Evolutionary conservation across 331 rosid species (phyloP).

Genomic region (Quercus lobata): DNA sequence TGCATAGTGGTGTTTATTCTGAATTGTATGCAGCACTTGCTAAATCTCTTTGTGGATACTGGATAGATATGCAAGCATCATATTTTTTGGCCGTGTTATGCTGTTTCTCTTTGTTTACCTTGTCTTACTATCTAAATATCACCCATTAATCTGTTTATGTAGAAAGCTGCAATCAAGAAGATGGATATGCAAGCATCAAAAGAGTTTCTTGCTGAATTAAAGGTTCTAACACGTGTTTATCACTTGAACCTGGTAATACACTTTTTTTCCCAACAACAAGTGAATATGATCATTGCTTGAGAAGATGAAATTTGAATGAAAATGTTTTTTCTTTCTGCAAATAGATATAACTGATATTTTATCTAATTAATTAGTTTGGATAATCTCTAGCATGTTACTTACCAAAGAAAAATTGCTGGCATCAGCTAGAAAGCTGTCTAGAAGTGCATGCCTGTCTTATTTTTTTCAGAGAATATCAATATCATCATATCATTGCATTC

Average conservation of each 20-base stretch:
- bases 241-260: slow-evolving; percentile 76
- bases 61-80: background rate
- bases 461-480: background rate
- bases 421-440: background rate
- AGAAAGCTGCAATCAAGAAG: slow-evolving; percentile 88
- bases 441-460: background rate
- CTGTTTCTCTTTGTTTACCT: background rate
- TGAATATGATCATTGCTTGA: background rate
- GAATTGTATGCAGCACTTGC: background rate
- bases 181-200: slow-evolving; percentile 79
- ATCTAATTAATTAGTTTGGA: background rate
- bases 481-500: no score
- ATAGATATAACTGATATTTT: background rate
- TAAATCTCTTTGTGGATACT: background rate
- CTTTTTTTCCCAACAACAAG: slow-evolving; percentile 1
- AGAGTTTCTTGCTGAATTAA: slow-evolving; percentile 77
- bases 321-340: background rate
- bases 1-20: background rate
- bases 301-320: background rate
- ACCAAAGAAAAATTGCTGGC: no score
- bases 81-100: background rate
- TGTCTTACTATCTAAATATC: slow-evolving; percentile 9
- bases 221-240: slow-evolving; percentile 74
- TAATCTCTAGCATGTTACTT: background rate
- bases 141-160: slow-evolving; percentile 10